Evolutionary conservation across 768 basidiomycete genomes (phyloP).

Genomic region (Xerocomellus amylosporus): DNA sequence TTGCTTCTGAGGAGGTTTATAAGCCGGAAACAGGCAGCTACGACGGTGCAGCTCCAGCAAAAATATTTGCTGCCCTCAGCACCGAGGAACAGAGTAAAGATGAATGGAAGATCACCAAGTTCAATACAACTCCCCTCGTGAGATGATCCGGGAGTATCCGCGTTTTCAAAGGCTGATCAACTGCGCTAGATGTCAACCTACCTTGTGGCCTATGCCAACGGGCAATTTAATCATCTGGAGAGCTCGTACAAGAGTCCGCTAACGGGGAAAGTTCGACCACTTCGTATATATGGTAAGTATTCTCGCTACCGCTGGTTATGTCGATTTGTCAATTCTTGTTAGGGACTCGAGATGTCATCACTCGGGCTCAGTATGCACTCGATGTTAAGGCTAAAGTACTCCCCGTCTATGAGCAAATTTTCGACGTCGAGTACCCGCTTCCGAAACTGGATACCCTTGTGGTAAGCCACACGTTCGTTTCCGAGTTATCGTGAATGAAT

Average conservation of each 20-base stretch:
- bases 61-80: conserved; percentile 42
- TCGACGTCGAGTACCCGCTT: conserved; percentile 88
- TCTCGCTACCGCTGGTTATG: neutral
- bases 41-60: conserved; percentile 34
- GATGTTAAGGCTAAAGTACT: conserved; percentile 81
- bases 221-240: conserved; percentile 70
- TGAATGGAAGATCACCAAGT: conserved; percentile 80
- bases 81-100: conserved; percentile 34
- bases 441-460: conserved; percentile 94
- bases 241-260: conserved; percentile 75
- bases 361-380: conserved; percentile 82
- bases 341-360: conserved; percentile 81
- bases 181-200: conserved; percentile 71
- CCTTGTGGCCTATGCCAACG: conserved; percentile 85
- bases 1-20: conserved; percentile 53
- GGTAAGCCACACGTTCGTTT: conserved; percentile 37
- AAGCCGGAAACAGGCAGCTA: conserved; percentile 33
- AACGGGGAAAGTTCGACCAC: conserved; percentile 74
- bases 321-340: conserved; percentile 5
- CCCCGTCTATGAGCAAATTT: conserved; percentile 89
- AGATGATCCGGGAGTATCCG: conserved; percentile 2
- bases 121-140: conserved; percentile 73
- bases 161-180: neutral
- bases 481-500: neutral
- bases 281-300: conserved; percentile 77